Conservation (phyloP, 257 asterid genomes). For the Primulina eburnea region DNA sequence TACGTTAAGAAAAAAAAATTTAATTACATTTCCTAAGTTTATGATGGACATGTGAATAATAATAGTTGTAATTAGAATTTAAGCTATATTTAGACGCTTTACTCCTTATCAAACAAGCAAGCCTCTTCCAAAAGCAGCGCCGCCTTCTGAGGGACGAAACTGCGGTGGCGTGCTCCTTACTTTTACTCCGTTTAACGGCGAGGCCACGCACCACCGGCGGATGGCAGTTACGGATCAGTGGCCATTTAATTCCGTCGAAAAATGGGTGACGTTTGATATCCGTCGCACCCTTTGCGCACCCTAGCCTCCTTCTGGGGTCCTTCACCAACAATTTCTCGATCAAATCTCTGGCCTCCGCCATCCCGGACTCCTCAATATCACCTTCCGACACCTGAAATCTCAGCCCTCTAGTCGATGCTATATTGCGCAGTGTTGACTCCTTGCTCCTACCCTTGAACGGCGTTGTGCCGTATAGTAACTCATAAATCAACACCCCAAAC, state of each 20-base stretch:
- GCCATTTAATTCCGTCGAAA: constrained; percentile 85
- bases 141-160: constrained; percentile 50
- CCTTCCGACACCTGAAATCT: constrained; percentile 38
- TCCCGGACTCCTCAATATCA: constrained; percentile 36
- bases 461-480: constrained; percentile 62
- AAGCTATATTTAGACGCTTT: constrained; percentile 50
- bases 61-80: constrained; percentile 57
- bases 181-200: constrained; percentile 54
- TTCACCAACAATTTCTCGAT: constrained; percentile 69
- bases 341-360: constrained; percentile 59
- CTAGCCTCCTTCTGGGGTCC: constrained; percentile 75
- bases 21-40: constrained; percentile 37
- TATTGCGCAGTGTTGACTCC: constrained; percentile 87
- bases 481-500: constrained; percentile 71
- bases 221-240: constrained; percentile 69
- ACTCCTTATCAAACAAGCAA: constrained; percentile 48
- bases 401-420: constrained; percentile 68
- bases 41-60: constrained; percentile 42
- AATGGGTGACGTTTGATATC: constrained; percentile 92
- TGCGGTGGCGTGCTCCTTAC: constrained; percentile 39
- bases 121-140: constrained; percentile 68
- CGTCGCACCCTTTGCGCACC: constrained; percentile 83
- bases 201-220: constrained; percentile 86
- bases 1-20: constrained; percentile 15
- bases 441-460: constrained; percentile 82